Evolutionary conservation across 371 early-diverging fungal species (phyloP).

Genomic region (Synchytrium microbalum): DNA sequence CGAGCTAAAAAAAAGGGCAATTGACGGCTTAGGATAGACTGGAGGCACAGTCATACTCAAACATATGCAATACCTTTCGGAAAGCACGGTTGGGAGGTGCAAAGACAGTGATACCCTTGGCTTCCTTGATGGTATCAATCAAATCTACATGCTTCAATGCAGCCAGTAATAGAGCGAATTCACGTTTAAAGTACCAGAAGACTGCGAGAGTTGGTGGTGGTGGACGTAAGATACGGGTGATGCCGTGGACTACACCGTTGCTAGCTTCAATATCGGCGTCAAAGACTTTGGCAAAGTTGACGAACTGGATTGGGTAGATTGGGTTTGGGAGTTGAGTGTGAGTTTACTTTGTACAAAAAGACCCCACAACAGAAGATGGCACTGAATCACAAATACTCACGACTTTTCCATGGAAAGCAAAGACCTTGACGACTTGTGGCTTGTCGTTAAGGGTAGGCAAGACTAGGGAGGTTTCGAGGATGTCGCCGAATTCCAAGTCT

Average conservation of each 20-base stretch:
- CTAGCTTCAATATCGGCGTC: constrained; percentile 17
- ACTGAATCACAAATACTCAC: too few relatives aligned
- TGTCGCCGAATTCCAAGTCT: constrained; percentile 13
- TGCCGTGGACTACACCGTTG: constrained; percentile 21
- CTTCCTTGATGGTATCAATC: too few relatives aligned
- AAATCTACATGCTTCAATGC: constrained; percentile 18
- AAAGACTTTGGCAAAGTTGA: too few relatives aligned
- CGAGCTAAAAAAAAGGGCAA: constrained; percentile 8
- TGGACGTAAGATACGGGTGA: constrained; percentile 18
- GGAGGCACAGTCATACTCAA: too few relatives aligned
- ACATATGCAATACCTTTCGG: constrained; percentile 9
- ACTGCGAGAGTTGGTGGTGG: constrained; percentile 11
- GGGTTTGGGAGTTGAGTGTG: too few relatives aligned
- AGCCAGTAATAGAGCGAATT: constrained; percentile 16
- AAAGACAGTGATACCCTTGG: constrained; percentile 19
- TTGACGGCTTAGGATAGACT: too few relatives aligned
- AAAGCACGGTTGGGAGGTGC: constrained; percentile 23
- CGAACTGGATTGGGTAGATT: too few relatives aligned
- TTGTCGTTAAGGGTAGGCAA: constrained; percentile 12
- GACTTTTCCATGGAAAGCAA: constrained; percentile 8
- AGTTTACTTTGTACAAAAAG: too few relatives aligned
- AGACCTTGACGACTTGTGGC: constrained; percentile 21
- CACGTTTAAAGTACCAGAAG: constrained; percentile 13
- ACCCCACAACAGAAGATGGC: too few relatives aligned
- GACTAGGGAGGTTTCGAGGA: constrained; percentile 16